Evolutionary conservation across 306 rosid genomes (phyloP), one percentile per base, ranked within the genome.

Genomic region (Benincasa hispida): DNA sequence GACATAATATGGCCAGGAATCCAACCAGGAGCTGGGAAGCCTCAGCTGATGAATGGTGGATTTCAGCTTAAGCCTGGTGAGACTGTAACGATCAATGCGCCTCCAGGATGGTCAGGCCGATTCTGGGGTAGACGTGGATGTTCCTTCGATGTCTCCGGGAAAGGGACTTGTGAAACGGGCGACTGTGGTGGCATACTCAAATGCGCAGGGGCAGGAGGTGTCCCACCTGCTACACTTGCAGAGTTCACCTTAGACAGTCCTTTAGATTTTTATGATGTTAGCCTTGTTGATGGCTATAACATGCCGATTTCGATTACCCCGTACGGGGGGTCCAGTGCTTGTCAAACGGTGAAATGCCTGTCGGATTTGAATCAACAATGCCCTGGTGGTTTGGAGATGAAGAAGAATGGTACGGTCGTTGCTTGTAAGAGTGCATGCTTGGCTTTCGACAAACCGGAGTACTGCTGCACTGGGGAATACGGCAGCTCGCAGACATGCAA

Each of bases 221-320:
- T 32, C 0, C 87, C 90, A 14, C 93, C 89, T 2, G 86, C 91
- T 58, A 81, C 93, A 14, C 79, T 91, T 1, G 85, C 89, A 5
- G 91, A 91, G 82, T 88, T 91, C 76, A 88, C 91, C 50, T 85
- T 88, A 24, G 87, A 88, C 73, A 88, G 88, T 76, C 91, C 79
- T 0, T 21, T 35, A 34, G 91, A 87, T 76, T 91, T 81, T 45
- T 91, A 88, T 24, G 90, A 91, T 74, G 78, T 88, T 61, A 91
- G 91, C 74, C 91, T 91, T 24, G 93, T 87, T 37, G 96, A 91
- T 47, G 93, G 93, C 42, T 89, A 86, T 69, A 89, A 87, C 79
- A 60, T 89, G 80, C 81, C 84, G 0, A 14, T 89, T n/a, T 83
- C 96, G 8, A 82, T 89, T 72, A 30, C 79, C 27, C 91, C 57